A percentile compares a stretch with the other conserved stretches of the same genome.
Conservation (phyloP, 129 eudicot species). For the Ambrosia trifida region DNA sequence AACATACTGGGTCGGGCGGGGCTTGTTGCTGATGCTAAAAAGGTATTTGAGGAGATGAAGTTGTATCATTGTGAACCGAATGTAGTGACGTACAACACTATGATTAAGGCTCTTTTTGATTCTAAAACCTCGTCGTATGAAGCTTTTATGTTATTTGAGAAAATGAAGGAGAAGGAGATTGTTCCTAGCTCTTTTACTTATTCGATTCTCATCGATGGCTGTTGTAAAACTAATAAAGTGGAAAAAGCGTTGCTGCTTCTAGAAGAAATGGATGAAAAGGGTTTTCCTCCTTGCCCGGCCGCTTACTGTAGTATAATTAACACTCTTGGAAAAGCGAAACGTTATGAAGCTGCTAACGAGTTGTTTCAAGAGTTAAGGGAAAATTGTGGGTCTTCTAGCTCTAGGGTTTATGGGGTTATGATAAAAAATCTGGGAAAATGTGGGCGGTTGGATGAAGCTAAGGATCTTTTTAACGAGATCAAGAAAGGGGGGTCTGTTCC, state of each 20-base stretch:
- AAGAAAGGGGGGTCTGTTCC: slow-evolving; percentile 57
- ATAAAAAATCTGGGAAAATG: slow-evolving; percentile 84
- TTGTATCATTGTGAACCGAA: slow-evolving; percentile 66
- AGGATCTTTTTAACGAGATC: slow-evolving; percentile 77
- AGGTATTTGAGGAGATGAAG: slow-evolving; percentile 77
- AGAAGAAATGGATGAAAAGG: slow-evolving; percentile 97
- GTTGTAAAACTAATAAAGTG: slow-evolving; percentile 73
- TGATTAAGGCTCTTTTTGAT: slow-evolving; percentile 70
- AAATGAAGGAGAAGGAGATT: slow-evolving; percentile 65
- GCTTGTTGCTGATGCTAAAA: slow-evolving; percentile 61
- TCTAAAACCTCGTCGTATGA: slow-evolving; percentile 61
- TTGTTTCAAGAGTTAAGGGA: slow-evolving; percentile 85
- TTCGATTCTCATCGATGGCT: slow-evolving; percentile 88
- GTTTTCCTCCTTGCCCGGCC: slow-evolving; percentile 91
- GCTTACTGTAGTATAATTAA: slow-evolving; percentile 92
- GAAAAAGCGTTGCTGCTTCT: slow-evolving; percentile 79
- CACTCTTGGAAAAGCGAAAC: slow-evolving; percentile 78
- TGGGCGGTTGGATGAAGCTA: slow-evolving; percentile 69
- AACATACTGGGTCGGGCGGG: slow-evolving; percentile 77
- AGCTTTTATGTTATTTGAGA: slow-evolving; percentile 58
- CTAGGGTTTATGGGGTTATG: slow-evolving; percentile 91
- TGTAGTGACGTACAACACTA: slow-evolving; percentile 87
- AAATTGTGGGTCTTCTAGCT: slow-evolving; percentile 76
- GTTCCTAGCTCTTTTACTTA: slow-evolving; percentile 80
- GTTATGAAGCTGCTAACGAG: slow-evolving; percentile 92